Percentiles rank a stretch among this genome's conserved stretches.
Conservation (phyloP, 768 basidiomycete genomes). For the Macrolepiota dolichaula region DNA sequence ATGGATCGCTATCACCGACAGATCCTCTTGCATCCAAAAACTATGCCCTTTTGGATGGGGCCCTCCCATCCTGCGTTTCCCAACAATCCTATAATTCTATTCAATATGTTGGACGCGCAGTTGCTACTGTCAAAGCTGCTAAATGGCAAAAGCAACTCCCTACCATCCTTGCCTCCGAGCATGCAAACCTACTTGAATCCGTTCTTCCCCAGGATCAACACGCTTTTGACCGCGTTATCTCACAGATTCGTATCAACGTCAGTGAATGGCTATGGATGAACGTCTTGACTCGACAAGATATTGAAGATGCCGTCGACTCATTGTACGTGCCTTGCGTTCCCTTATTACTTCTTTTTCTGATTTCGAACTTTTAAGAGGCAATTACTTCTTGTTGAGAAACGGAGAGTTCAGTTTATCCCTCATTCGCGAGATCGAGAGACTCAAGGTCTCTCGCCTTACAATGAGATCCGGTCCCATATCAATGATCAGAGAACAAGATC, state of each 20-base stretch:
- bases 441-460: slow-evolving; percentile 76
- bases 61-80: slow-evolving; percentile 76
- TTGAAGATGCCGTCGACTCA: slow-evolving; percentile 81
- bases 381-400: slow-evolving; percentile 86
- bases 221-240: slow-evolving; percentile 70
- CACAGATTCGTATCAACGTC: slow-evolving; percentile 73
- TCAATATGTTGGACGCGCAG: slow-evolving; percentile 81
- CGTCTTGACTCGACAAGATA: slow-evolving; percentile 78
- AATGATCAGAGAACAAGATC: slow-evolving; percentile 88
- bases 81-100: slow-evolving; percentile 75
- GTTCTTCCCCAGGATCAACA: slow-evolving; percentile 76
- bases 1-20: slow-evolving; percentile 64
- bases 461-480: slow-evolving; percentile 59
- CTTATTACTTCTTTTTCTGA: slow-evolving; percentile 7
- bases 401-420: slow-evolving; percentile 84
- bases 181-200: slow-evolving; percentile 60
- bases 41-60: slow-evolving; percentile 57
- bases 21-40: slow-evolving; percentile 68
- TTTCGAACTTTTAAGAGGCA: slow-evolving; percentile 48
- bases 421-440: slow-evolving; percentile 81
- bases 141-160: slow-evolving; percentile 81
- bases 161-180: slow-evolving; percentile 56
- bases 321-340: slow-evolving; percentile 48
- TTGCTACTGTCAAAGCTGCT: slow-evolving; percentile 77
- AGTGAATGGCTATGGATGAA: slow-evolving; percentile 96